Evolutionary conservation across 164 flowering plant species (phyloP).

Genomic region (Piper betle): DNA sequence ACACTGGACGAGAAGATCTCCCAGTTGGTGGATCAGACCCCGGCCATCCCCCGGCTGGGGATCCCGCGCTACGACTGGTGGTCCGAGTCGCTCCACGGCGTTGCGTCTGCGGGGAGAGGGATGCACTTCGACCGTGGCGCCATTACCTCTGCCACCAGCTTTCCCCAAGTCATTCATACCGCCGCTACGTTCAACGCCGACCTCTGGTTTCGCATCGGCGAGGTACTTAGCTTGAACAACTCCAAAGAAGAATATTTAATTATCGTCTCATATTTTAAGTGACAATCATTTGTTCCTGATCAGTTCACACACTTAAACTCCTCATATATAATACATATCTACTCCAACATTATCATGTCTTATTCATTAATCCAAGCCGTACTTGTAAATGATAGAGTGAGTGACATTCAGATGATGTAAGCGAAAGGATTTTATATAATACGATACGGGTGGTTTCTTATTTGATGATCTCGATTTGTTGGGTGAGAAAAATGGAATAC

Average conservation of each 20-base stretch:
- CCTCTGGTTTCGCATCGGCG: slow-evolving; percentile 76
- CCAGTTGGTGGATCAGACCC: slow-evolving; percentile 60
- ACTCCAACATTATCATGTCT: too few relatives aligned
- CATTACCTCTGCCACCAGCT: slow-evolving; percentile 57
- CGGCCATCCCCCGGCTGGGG: slow-evolving; percentile 64
- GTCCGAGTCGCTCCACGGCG: slow-evolving; percentile 78
- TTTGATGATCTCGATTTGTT: too few relatives aligned
- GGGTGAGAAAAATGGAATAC: background rate
- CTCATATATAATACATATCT: background rate
- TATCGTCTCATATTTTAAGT: background rate
- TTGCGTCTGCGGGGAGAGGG: slow-evolving; percentile 34
- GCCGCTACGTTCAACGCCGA: slow-evolving; percentile 60
- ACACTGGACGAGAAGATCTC: slow-evolving; percentile 76
- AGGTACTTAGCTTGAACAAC: slow-evolving; percentile 16
- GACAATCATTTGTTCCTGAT: background rate
- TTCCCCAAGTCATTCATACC: slow-evolving; percentile 83
- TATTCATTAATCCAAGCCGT: too few relatives aligned
- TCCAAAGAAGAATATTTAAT: background rate
- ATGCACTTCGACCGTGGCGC: slow-evolving; percentile 30
- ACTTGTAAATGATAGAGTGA: too few relatives aligned
- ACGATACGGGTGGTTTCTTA: too few relatives aligned
- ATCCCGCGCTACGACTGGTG: slow-evolving; percentile 84
- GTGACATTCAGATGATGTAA: too few relatives aligned
- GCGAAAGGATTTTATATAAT: too few relatives aligned
- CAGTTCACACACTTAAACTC: background rate